Conservation (phyloP, 129 eudicot species). For the Helianthus annuus region DNA sequence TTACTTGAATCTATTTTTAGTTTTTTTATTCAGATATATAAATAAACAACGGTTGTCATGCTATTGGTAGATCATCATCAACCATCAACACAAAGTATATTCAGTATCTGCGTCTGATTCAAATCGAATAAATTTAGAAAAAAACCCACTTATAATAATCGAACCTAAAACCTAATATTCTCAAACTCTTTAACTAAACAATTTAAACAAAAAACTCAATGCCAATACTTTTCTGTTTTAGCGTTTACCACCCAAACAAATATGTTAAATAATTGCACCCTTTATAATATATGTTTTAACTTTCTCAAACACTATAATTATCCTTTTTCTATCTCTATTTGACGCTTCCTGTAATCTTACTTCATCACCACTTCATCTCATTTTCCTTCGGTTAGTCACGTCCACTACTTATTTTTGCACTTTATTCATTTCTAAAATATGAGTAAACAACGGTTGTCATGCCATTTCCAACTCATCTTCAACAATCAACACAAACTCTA, state of each 20-base stretch:
- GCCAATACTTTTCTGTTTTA: no score
- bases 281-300: no score
- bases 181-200: no score
- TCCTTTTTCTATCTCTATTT: not conserved
- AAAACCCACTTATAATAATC: no score
- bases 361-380: not conserved
- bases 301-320: no score
- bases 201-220: no score
- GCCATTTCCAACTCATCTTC: not conserved
- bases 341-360: not conserved
- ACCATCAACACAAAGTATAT: not conserved
- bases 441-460: not conserved
- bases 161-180: no score
- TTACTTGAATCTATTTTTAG: not conserved
- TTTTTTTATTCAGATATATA: not conserved
- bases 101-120: no score
- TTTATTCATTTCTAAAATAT: not conserved
- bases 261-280: no score
- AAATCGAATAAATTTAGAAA: no score
- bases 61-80: not conserved
- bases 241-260: no score
- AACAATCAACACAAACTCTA: not conserved
- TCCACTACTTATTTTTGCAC: not conserved
- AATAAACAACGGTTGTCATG: not conserved
- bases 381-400: conserved; percentile 1